Base-by-base conservation (phyloP, 2,329 filamentous ascomycete species). In the Colletotrichum brevisporum region DNA sequence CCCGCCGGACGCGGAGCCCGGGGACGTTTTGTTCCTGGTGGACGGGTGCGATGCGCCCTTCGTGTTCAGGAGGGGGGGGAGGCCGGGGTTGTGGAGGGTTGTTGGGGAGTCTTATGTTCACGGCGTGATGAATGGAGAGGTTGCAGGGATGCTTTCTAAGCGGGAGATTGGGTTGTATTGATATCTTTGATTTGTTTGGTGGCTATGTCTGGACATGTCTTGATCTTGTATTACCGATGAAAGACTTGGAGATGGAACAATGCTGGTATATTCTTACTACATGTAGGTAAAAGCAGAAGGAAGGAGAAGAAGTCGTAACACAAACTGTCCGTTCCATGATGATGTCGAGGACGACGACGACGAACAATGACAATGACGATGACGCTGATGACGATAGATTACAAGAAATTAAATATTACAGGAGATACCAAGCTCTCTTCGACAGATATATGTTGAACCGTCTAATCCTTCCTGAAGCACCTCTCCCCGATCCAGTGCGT, bases 401-500 rank as follows among this genome's bases (percentile, higher is more conserved):
- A 36, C 31, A 36, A 9, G 31, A 10, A 36, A 31, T 31, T 31
- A 31, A 10, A 36, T 8, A 36, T 36, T 36, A 36, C 9, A 36
- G 31, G 31, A 36, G 31, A 36, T 12, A 36, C 31, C 31, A 36
- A 36, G 31, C 31, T 36, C 31, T 36, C 27, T 6, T 9, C 27
- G 8, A 31, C 27, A 8, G 9, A 31, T 9, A 8, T 31, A 36
- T 10, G 1, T 31, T 36, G 2, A 8, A 9, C 1, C 31, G 10
- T 9, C 31, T 27, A 60, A 26, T 63, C 45, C 31, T 67, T 67
- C 24, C 47, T 51, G 26, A 61, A 67, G 3, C 58, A 39, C 47
- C 21, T 67, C 24, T 67, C 58, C 4, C 64, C 51, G 12, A 57
- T 21, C 64, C 64, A 67, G 8, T 52, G 52, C 2, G 58, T 63